These are phyloP conservation scores for Lumnitzera littorea DNA, from an alignment of 345 rosid genomes.

Conservation along the genomic window DNA sequence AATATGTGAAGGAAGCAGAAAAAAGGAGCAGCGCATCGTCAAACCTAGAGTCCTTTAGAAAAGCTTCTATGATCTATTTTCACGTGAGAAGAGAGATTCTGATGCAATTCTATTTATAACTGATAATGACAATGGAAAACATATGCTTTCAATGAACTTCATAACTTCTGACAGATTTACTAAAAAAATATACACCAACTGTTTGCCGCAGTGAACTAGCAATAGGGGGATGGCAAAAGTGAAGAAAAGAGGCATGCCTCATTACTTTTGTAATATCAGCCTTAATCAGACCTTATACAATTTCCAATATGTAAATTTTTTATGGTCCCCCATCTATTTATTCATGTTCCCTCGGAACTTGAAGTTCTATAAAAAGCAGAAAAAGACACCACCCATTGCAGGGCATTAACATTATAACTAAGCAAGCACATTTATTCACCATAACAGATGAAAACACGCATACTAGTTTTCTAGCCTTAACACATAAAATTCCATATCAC, in stretches of 20 bases:
- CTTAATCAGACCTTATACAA: constrained; percentile 1
- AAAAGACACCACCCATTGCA: not conserved
- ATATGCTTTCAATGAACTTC: not conserved
- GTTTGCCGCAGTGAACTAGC: not conserved
- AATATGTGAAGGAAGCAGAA: not conserved
- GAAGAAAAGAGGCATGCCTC: not conserved
- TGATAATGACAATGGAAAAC: not conserved
- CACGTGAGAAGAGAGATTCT: constrained; percentile 8
- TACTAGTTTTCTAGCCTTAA: no score
- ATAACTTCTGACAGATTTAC: no score
- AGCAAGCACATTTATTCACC: constrained; percentile 1
- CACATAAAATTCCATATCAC: no score
- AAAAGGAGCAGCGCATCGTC: not conserved
- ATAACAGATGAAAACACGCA: no score
- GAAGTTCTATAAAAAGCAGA: constrained; percentile 7
- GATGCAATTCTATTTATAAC: not conserved
- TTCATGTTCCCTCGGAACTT: constrained; percentile 15
- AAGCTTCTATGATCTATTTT: constrained; percentile 6
- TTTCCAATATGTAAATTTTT: constrained; percentile 3
- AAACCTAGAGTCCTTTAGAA: constrained; percentile 1
- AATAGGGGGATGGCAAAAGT: not conserved
- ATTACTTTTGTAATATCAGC: not conserved
- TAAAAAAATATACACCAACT: no score
- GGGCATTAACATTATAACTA: constrained; percentile 1
- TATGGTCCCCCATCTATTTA: not conserved